Conservation (phyloP, 2,329 filamentous ascomycete genomes). For the Fusarium cyanostomum region DNA sequence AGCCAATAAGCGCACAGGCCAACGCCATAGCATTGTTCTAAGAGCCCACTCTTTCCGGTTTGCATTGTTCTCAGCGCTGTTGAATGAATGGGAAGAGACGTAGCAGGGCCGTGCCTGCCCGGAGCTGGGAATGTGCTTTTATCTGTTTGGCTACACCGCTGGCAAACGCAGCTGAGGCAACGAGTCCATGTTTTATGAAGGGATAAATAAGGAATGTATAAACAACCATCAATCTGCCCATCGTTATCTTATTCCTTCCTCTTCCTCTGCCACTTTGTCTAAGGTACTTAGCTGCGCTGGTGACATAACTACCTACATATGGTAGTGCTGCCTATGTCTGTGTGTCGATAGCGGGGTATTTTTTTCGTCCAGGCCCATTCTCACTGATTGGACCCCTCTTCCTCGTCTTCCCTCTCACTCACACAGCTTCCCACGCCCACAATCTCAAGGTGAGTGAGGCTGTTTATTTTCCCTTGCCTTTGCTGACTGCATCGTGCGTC, state of each 20-base stretch:
- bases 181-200: background rate
- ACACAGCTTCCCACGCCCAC: slow-evolving; percentile 34
- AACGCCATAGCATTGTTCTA: slow-evolving; percentile 35
- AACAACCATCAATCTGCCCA: background rate
- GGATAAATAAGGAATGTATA: background rate
- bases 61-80: slow-evolving; percentile 9
- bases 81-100: slow-evolving; percentile 17
- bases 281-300: background rate
- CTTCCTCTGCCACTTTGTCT: background rate
- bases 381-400: slow-evolving; percentile 41
- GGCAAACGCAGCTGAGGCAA: background rate
- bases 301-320: background rate
- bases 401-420: slow-evolving; percentile 34
- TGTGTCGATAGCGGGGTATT: slow-evolving; percentile 39
- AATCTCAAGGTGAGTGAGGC: slow-evolving; percentile 40
- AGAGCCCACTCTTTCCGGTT: background rate
- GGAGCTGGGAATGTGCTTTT: slow-evolving; percentile 3
- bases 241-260: background rate
- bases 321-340: slow-evolving; percentile 11
- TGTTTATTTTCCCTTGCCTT: slow-evolving; percentile 21
- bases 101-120: slow-evolving; percentile 17
- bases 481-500: slow-evolving; percentile 33
- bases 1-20: slow-evolving; percentile 36
- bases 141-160: slow-evolving; percentile 4
- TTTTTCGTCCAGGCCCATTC: slow-evolving; percentile 34